Evolutionary conservation across 2,329 filamentous ascomycete genomes (phyloP).

Genomic region (Fusarium ramigenum): DNA sequence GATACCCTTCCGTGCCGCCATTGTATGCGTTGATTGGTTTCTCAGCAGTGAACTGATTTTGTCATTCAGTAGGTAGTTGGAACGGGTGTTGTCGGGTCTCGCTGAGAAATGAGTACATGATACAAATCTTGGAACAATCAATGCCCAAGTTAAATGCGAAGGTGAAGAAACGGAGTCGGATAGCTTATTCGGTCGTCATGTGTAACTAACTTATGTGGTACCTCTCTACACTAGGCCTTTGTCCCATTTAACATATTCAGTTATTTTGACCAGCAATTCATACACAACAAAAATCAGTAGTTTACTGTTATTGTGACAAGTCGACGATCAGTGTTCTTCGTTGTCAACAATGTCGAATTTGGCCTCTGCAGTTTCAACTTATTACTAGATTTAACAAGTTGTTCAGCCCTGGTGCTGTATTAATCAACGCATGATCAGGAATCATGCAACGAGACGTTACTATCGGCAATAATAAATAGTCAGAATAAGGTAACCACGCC

Average conservation of each 20-base stretch:
- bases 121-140: not conserved
- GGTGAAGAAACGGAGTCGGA: not conserved
- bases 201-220: not conserved
- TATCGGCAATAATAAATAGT: slow-evolving; percentile 1
- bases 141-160: not conserved
- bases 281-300: not conserved
- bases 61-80: not conserved
- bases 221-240: not conserved
- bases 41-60: not conserved
- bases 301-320: not conserved
- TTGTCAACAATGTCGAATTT: not conserved
- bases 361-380: no score
- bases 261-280: not conserved
- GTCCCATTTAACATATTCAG: not conserved
- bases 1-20: slow-evolving; percentile 12
- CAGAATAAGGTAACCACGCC: slow-evolving; percentile 30
- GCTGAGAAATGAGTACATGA: not conserved
- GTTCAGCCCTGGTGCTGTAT: not conserved
- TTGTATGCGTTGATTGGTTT: not conserved
- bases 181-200: not conserved
- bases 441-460: not conserved
- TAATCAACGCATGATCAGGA: not conserved
- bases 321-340: not conserved
- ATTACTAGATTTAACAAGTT: not conserved
- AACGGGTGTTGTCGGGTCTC: not conserved